Evolutionary conservation across 2,329 filamentous ascomycete species (phyloP).

Genomic region (Madurella fahalii): DNA sequence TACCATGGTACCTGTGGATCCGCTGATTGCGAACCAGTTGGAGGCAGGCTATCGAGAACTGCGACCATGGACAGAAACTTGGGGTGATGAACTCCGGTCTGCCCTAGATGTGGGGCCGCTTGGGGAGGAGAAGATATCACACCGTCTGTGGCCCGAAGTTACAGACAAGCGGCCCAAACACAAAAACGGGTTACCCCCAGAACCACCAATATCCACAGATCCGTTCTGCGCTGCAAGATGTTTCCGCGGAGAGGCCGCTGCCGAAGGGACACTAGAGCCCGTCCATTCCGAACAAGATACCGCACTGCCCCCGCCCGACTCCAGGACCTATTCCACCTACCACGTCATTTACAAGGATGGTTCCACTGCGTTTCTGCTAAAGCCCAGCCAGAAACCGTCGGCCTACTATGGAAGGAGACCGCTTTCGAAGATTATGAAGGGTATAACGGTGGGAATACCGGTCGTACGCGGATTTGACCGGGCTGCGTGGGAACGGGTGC

Average conservation of each 20-base stretch:
- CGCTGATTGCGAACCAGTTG: constrained; percentile 81
- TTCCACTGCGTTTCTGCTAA: constrained; percentile 75
- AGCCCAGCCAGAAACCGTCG: constrained; percentile 80
- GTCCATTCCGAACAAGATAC: constrained; percentile 40
- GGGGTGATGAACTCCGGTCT: constrained; percentile 85
- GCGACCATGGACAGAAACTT: constrained; percentile 85
- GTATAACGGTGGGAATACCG: constrained; percentile 74
- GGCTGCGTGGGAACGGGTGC: constrained; percentile 67
- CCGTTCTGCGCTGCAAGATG: constrained; percentile 58
- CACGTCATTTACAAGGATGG: constrained; percentile 84
- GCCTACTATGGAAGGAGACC: constrained; percentile 79
- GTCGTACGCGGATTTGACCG: constrained; percentile 89
- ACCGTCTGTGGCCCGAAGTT: constrained; percentile 73
- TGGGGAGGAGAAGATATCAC: constrained; percentile 86
- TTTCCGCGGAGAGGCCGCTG: constrained; percentile 55
- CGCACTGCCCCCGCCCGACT: constrained; percentile 39
- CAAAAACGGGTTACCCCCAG: constrained; percentile 30
- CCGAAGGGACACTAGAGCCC: constrained; percentile 47
- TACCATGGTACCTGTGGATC: constrained; percentile 85
- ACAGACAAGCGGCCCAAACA: constrained; percentile 33
- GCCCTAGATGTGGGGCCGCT: constrained; percentile 84
- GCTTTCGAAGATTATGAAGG: constrained; percentile 78
- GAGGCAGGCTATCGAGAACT: constrained; percentile 88
- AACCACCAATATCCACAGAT: constrained; percentile 47
- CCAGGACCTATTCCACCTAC: constrained; percentile 62